These are phyloP conservation scores for Danielia oregonensis DNA, from an alignment of 805 yeast species.

Conservation along the genomic window DNA sequence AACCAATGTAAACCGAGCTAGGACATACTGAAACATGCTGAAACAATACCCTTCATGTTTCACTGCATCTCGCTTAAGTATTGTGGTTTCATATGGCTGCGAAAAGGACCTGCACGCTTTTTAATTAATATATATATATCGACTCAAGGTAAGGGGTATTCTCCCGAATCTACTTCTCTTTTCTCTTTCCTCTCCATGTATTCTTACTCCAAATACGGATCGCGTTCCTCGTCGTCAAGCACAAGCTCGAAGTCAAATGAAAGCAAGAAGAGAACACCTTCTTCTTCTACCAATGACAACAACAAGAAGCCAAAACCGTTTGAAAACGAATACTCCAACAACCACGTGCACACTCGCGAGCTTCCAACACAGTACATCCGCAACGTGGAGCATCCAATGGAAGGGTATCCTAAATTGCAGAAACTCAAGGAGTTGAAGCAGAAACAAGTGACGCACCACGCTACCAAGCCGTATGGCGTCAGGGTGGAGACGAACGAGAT, in stretches of 20 bases:
- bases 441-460: constrained; percentile 49
- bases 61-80: neutral
- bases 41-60: neutral
- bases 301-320: constrained; percentile 9
- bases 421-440: constrained; percentile 62
- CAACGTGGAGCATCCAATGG: constrained; percentile 62
- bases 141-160: too few relatives aligned
- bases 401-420: constrained; percentile 84
- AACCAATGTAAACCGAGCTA: too few relatives aligned
- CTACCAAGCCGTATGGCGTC: constrained; percentile 65
- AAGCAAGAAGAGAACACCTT: constrained; percentile 1
- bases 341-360: constrained; percentile 59
- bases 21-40: too few relatives aligned
- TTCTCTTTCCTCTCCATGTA: constrained; percentile 7
- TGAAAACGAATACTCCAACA: constrained; percentile 72
- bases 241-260: constrained; percentile 6
- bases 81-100: neutral
- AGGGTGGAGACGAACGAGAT: constrained; percentile 52
- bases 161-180: neutral
- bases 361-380: constrained; percentile 63
- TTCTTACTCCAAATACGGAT: constrained; percentile 16
- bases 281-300: neutral
- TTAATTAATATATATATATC: too few relatives aligned
- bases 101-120: too few relatives aligned
- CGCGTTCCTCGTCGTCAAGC: constrained; percentile 8